phyloP scores from a whole-genome alignment of 805 yeast species.

The Candida sanyiensis region DNA sequence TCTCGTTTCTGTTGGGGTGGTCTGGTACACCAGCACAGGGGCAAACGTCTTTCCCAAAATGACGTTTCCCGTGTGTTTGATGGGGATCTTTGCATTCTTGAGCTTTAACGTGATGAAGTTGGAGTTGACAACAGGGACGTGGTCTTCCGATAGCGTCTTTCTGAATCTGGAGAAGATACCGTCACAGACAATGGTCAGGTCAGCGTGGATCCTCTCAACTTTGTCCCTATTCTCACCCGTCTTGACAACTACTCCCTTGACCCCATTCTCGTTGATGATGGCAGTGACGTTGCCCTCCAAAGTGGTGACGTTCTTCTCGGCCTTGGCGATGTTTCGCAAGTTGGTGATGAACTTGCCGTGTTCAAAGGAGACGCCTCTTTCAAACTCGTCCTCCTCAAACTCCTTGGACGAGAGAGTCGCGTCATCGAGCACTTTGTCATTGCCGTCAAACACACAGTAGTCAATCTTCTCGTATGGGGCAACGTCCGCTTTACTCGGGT shows the following conservation, averaged over 20 bases:
- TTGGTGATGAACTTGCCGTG: constrained; percentile 85
- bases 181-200: constrained; percentile 76
- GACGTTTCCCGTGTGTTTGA: constrained; percentile 80
- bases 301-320: constrained; percentile 69
- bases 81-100: constrained; percentile 69
- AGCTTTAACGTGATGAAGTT: constrained; percentile 84
- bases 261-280: constrained; percentile 50
- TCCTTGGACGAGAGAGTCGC: constrained; percentile 41
- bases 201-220: constrained; percentile 44
- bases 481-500: constrained; percentile 57
- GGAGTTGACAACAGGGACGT: constrained; percentile 66
- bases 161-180: constrained; percentile 94
- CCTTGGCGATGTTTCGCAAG: constrained; percentile 61
- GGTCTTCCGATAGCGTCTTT: constrained; percentile 55
- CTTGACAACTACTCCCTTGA: constrained; percentile 72
- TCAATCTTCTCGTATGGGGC: constrained; percentile 45
- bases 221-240: constrained; percentile 33
- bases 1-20: constrained; percentile 75
- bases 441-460: constrained; percentile 50
- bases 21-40: constrained; percentile 86
- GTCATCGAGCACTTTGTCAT: constrained; percentile 50
- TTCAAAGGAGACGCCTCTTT: constrained; percentile 80
- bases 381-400: constrained; percentile 55
- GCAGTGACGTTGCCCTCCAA: constrained; percentile 80
- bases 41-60: constrained; percentile 72